A percentile compares a stretch with the other conserved stretches of the same genome.
These are phyloP conservation scores for Casuarina cunninghamiana DNA, from an alignment of 306 rosid genomes.

Conservation along the genomic window DNA sequence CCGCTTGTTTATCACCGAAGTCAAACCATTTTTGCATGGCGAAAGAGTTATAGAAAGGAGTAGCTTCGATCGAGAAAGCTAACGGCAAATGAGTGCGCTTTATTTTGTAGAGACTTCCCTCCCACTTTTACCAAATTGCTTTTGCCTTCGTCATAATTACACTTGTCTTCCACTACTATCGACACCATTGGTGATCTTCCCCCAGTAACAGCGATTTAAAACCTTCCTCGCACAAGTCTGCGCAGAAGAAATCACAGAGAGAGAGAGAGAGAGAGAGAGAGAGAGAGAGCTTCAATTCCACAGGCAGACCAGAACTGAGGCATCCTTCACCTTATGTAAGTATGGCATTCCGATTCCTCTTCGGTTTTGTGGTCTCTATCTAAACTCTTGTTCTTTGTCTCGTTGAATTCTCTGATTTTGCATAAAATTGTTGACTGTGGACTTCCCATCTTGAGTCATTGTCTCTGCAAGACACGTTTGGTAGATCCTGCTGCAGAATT, in stretches of 20 bases:
- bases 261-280: not conserved
- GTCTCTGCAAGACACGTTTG: slow-evolving; percentile 19
- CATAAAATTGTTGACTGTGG: not conserved
- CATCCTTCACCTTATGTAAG: slow-evolving; percentile 33
- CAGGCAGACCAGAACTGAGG: slow-evolving; percentile 31
- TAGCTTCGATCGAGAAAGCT: slow-evolving; percentile 48
- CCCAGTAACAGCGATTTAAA: slow-evolving; percentile 24
- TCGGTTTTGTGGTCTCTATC: slow-evolving; percentile 14
- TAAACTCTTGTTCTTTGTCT: not conserved
- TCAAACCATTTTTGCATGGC: slow-evolving; percentile 16
- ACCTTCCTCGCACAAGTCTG: slow-evolving; percentile 32
- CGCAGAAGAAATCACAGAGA: not conserved
- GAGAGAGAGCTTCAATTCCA: slow-evolving; percentile 16
- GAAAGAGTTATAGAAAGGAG: slow-evolving; percentile 36
- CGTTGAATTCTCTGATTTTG: slow-evolving; percentile 15
- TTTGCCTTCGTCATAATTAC: slow-evolving; percentile 62
- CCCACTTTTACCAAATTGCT: slow-evolving; percentile 56
- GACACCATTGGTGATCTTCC: slow-evolving; percentile 20
- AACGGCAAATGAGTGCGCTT: slow-evolving; percentile 55
- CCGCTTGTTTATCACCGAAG: slow-evolving; percentile 3
- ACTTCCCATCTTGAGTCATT: slow-evolving; percentile 8
- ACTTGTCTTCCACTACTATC: slow-evolving; percentile 56
- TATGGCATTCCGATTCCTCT: slow-evolving; percentile 25
- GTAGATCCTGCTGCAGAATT: slow-evolving; percentile 8
- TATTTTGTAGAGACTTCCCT: slow-evolving; percentile 87